These are phyloP conservation scores for Pichia sp. DNA, from an alignment of 1,139 yeast species.

Conservation along the genomic window DNA sequence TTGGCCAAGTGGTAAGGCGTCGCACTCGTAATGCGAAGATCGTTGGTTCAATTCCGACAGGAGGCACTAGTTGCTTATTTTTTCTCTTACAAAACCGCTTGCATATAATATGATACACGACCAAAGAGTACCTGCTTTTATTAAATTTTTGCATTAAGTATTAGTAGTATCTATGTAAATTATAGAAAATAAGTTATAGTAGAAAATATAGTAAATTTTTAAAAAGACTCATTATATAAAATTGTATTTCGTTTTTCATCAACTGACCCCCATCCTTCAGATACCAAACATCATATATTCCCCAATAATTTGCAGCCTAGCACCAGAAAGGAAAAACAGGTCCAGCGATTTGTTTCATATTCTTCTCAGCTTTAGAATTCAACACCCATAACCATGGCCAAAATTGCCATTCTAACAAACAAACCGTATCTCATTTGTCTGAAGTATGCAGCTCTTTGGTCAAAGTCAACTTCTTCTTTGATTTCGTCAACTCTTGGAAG, in stretches of 20 bases:
- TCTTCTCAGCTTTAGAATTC: constrained; percentile 23
- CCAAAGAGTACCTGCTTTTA: too few relatives aligned
- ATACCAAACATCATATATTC: constrained; percentile 14
- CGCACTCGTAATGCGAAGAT: constrained; percentile 95
- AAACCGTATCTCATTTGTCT: constrained; percentile 99
- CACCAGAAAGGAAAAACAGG: not conserved
- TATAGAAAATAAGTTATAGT: not conserved
- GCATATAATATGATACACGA: too few relatives aligned
- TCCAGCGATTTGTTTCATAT: too few relatives aligned
- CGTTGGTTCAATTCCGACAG: constrained; percentile 94
- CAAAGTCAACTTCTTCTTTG: constrained; percentile 97
- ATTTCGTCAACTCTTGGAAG: constrained; percentile 96
- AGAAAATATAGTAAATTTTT: not conserved
- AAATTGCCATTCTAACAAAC: constrained; percentile 96
- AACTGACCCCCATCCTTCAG: not conserved
- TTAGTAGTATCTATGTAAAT: not conserved
- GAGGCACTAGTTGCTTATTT: constrained; percentile 44
- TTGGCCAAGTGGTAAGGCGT: constrained; percentile 96
- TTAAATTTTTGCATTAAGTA: not conserved
- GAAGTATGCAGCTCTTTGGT: constrained; percentile 98
- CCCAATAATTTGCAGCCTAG: constrained; percentile 19
- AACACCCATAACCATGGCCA: constrained; percentile 95
- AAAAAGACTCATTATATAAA: not conserved
- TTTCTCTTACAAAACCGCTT: constrained; percentile 10
- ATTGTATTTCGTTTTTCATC: not conserved